Conservation (phyloP, 2,329 filamentous ascomycete species). For the Mycocentrospora acerina region DNA sequence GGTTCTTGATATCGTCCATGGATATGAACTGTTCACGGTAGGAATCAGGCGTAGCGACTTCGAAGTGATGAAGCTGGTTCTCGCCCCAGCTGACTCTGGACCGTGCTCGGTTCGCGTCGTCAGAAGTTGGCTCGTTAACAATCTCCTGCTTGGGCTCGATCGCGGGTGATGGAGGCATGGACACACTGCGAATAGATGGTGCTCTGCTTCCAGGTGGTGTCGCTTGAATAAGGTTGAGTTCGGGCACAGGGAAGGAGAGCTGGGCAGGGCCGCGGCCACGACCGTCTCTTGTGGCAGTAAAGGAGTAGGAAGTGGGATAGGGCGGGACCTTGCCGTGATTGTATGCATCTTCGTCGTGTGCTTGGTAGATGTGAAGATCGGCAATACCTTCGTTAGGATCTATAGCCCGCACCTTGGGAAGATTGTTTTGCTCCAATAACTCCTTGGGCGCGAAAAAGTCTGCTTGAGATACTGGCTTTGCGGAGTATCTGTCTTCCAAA, state of each 20-base stretch:
- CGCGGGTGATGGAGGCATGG: conserved; percentile 37
- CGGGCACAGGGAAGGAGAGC: conserved; percentile 51
- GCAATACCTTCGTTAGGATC: conserved; percentile 48
- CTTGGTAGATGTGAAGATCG: conserved; percentile 47
- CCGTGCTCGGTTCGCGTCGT: conserved; percentile 24
- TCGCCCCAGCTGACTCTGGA: conserved; percentile 51
- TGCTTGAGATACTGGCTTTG: conserved; percentile 43
- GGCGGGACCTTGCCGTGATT: conserved; percentile 33
- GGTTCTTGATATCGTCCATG: conserved; percentile 28
- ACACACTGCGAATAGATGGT: conserved; percentile 40
- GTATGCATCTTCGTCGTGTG: conserved; percentile 37
- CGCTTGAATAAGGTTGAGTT: conserved; percentile 58
- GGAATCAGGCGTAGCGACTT: conserved; percentile 49
- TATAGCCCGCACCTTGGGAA: conserved; percentile 36
- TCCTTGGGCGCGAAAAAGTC: conserved; percentile 52
- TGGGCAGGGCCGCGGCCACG: conserved; percentile 20
- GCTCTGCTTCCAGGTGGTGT: conserved; percentile 58
- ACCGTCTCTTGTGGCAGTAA: conserved; percentile 45
- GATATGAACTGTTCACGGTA: conserved; percentile 41
- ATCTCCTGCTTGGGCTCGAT: conserved; percentile 31
- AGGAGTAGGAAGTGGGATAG: conserved; percentile 41
- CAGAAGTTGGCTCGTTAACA: conserved; percentile 23
- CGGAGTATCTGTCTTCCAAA: conserved; percentile 45
- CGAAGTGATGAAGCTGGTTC: conserved; percentile 50
- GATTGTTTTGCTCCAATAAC: conserved; percentile 42